These are phyloP conservation scores for Pichia sp. DNA, from an alignment of 1,139 yeast genomes.

Conservation along the genomic window DNA sequence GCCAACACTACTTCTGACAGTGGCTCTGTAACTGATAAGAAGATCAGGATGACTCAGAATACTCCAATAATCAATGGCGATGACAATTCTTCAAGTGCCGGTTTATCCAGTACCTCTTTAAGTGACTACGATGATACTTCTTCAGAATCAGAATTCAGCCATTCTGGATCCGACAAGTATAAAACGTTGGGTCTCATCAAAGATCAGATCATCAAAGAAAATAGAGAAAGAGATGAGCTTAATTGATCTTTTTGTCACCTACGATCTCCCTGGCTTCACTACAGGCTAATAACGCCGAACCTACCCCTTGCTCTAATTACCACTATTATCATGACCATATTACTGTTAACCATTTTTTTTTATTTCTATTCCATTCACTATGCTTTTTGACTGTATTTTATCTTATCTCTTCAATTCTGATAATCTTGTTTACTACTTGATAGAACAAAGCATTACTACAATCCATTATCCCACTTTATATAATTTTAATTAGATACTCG, in stretches of 20 bases:
- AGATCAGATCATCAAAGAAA: conserved; percentile 29
- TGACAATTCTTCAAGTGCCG: conserved; percentile 28
- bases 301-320: no score
- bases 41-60: conserved; percentile 23
- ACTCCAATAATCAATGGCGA: conserved; percentile 32
- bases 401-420: neutral
- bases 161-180: neutral
- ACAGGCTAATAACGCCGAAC: no score
- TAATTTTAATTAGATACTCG: neutral
- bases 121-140: conserved; percentile 26
- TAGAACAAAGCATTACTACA: neutral
- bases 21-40: conserved; percentile 12
- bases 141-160: conserved; percentile 23
- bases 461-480: neutral
- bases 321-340: no score
- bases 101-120: conserved; percentile 25
- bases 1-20: neutral
- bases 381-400: neutral
- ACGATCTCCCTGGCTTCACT: neutral
- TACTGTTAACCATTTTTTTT: neutral
- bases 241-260: neutral
- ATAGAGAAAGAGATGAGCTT: conserved; percentile 23
- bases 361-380: neutral
- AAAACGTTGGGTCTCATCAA: conserved; percentile 22
- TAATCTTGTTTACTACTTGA: neutral